A percentile compares a stretch with the other conserved stretches of the same genome.
phyloP scores from a whole-genome alignment of 1,139 yeast species.

The Meyerozyma carpophila region DNA sequence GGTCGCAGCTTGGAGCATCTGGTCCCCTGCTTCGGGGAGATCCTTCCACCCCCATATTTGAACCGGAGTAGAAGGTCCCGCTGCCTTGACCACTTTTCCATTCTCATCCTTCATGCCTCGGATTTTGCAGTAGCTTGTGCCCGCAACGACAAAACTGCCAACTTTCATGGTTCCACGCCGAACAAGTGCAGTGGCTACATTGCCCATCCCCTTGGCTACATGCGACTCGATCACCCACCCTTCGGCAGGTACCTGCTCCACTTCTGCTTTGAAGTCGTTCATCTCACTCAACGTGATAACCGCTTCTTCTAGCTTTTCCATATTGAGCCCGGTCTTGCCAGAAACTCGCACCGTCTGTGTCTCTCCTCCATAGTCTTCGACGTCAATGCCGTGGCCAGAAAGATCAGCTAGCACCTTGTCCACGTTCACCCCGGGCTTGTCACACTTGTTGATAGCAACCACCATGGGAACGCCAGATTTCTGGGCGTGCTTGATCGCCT shows the following conservation, averaged over 20 bases:
- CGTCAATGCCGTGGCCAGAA: slow-evolving; percentile 71
- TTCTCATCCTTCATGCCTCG: slow-evolving; percentile 74
- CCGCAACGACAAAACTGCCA: slow-evolving; percentile 76
- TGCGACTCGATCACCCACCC: slow-evolving; percentile 92
- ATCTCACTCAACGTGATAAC: slow-evolving; percentile 80
- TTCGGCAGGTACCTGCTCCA: slow-evolving; percentile 52
- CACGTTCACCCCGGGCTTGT: slow-evolving; percentile 67
- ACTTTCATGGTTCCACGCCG: slow-evolving; percentile 70
- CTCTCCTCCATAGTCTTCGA: slow-evolving; percentile 94
- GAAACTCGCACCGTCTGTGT: slow-evolving; percentile 85
- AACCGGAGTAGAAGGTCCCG: slow-evolving; percentile 88
- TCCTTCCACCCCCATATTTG: slow-evolving; percentile 95
- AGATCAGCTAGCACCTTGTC: slow-evolving; percentile 75
- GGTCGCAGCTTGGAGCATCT: slow-evolving; percentile 66
- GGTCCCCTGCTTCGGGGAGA: slow-evolving; percentile 88
- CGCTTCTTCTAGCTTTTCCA: slow-evolving; percentile 88
- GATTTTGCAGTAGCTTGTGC: slow-evolving; percentile 81
- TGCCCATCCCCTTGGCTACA: slow-evolving; percentile 78
- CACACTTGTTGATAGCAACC: slow-evolving; percentile 92
- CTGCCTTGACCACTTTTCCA: slow-evolving; percentile 59
- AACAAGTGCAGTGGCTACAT: slow-evolving; percentile 78
- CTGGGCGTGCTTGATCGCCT: slow-evolving; percentile 91
- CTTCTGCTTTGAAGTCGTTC: slow-evolving; percentile 69
- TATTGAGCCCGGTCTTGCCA: slow-evolving; percentile 76
- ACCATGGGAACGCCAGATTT: slow-evolving; percentile 80